Conservation (phyloP, 768 basidiomycete genomes). For the Sutorius australiensis region DNA sequence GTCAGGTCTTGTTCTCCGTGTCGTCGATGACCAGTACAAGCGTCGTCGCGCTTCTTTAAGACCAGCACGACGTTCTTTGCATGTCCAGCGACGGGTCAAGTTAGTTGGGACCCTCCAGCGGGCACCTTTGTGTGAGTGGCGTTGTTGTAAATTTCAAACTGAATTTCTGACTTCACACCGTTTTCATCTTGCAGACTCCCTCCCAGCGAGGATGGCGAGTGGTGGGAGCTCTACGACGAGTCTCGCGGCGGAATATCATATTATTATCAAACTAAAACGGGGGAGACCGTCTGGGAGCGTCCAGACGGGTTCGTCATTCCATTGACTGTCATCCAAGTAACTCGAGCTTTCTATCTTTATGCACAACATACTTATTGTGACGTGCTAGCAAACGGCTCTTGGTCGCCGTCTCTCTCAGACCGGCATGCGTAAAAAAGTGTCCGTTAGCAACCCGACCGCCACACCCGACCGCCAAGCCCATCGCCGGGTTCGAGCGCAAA, state of each 20-base stretch:
- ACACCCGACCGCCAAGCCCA: conserved; percentile 30
- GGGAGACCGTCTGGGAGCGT: conserved; percentile 91
- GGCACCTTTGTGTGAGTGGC: conserved; percentile 79
- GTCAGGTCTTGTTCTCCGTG: conserved; percentile 23
- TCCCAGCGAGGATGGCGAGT: conserved; percentile 80
- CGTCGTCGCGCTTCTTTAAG: conserved; percentile 26
- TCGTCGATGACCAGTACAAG: conserved; percentile 8
- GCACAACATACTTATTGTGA: conserved; percentile 5
- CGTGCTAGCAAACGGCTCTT: conserved; percentile 60
- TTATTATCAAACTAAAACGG: conserved; percentile 91
- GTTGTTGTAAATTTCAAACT: conserved; percentile 15
- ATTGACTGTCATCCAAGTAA: conserved; percentile 79
- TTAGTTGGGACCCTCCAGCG: conserved; percentile 89
- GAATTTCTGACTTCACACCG: conserved; percentile 6
- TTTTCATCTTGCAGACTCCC: conserved; percentile 54
- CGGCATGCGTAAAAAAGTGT: conserved; percentile 30
- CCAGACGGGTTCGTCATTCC: conserved; percentile 89
- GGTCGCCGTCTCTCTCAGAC: conserved; percentile 66
- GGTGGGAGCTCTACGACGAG: conserved; percentile 94
- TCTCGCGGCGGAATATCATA: conserved; percentile 81
- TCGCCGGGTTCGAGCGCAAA: conserved; percentile 38
- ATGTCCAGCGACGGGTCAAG: conserved; percentile 87
- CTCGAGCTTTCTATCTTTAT: conserved; percentile 12
- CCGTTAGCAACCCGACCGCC: conserved; percentile 12
- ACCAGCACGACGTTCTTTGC: conserved; percentile 78